Percentiles rank a stretch among this genome's conserved stretches.
phyloP scores from a whole-genome alignment of 106 monocot species.

The Agapanthus africanus region DNA sequence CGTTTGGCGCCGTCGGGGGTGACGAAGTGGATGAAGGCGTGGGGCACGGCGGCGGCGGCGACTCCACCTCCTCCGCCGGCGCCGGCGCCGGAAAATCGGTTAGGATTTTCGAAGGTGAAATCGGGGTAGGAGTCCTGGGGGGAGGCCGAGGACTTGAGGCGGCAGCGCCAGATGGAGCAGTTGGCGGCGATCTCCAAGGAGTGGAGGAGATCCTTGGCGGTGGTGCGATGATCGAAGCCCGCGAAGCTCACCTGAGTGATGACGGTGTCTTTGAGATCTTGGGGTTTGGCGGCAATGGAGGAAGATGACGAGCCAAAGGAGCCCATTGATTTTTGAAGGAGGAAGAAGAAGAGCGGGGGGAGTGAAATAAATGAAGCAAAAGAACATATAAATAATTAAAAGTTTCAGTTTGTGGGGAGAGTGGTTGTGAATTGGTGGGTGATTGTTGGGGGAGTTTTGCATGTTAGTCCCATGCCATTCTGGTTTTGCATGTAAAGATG shows the following conservation, averaged over 20 bases:
- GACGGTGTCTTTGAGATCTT: constrained; percentile 23
- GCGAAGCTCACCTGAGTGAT: constrained; percentile 70
- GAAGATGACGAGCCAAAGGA: background rate
- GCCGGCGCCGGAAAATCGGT: background rate
- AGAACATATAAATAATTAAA: no score
- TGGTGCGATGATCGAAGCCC: constrained; percentile 39
- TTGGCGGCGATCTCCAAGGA: constrained; percentile 47
- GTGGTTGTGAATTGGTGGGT: no score
- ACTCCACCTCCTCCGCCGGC: background rate
- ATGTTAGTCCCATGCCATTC: no score
- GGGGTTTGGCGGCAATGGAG: background rate
- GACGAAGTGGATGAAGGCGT: constrained; percentile 92
- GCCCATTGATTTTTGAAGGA: background rate
- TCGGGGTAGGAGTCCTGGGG: constrained; percentile 68
- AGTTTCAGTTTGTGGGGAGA: no score
- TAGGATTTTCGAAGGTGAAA: constrained; percentile 21
- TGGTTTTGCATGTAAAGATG: no score
- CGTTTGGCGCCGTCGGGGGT: constrained; percentile 42
- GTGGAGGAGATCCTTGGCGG: constrained; percentile 43
- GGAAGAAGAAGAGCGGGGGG: background rate
- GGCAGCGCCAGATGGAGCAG: constrained; percentile 63
- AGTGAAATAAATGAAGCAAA: no score
- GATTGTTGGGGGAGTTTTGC: no score
- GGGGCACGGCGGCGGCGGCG: constrained; percentile 37
- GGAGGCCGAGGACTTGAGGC: constrained; percentile 72